Conservation (phyloP, 805 yeast species). For the Cephaloascus albidus region DNA sequence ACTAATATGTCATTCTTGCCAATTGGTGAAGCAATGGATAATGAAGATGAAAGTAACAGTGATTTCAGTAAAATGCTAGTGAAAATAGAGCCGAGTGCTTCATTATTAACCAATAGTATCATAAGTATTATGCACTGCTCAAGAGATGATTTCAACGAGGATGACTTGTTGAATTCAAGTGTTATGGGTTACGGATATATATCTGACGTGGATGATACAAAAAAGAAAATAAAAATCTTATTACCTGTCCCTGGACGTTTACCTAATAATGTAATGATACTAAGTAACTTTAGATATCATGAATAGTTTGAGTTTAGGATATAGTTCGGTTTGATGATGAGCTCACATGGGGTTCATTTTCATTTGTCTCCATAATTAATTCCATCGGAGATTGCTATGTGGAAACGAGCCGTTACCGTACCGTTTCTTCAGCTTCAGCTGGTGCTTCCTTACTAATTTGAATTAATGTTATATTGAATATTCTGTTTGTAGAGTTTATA, state of each 20-base stretch:
- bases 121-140: conserved; percentile 3
- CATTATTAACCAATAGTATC: background rate
- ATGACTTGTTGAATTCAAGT: conserved; percentile 40
- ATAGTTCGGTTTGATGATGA: too few species aligned
- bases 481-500: too few species aligned
- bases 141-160: conserved; percentile 25
- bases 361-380: too few species aligned
- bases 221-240: conserved; percentile 57
- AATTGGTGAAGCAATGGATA: background rate
- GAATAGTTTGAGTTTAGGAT: too few species aligned
- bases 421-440: too few species aligned
- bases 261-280: conserved; percentile 64
- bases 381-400: too few species aligned
- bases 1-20: background rate
- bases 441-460: too few species aligned
- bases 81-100: background rate
- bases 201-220: conserved; percentile 65
- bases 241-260: conserved; percentile 83
- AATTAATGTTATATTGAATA: too few species aligned
- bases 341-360: too few species aligned
- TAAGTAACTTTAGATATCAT: conserved; percentile 74
- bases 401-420: too few species aligned
- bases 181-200: conserved; percentile 76
- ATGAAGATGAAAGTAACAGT: conserved; percentile 6
- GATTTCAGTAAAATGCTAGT: conserved; percentile 4